Percentiles rank a stretch among this genome's conserved stretches.
phyloP scores from a whole-genome alignment of 169 alveolate species.

The Besnoitia besnoiti region DNA sequence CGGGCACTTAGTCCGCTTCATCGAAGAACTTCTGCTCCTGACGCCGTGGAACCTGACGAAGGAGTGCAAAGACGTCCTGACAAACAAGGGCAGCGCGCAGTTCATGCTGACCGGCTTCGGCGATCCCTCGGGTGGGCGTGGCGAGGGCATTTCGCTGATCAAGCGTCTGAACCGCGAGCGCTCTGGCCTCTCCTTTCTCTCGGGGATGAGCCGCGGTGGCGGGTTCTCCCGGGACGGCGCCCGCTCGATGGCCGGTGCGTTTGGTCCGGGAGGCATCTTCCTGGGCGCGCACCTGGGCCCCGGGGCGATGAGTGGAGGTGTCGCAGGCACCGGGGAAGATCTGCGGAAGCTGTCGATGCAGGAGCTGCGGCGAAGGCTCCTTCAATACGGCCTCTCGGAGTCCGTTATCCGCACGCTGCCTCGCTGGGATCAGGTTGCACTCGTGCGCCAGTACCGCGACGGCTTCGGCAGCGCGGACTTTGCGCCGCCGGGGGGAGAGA shows the following conservation, averaged over 20 bases:
- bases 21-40: constrained; percentile 82
- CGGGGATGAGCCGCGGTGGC: background rate
- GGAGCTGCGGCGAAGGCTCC: constrained; percentile 82
- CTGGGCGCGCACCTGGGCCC: constrained; percentile 53
- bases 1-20: constrained; percentile 74
- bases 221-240: constrained; percentile 7
- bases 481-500: constrained; percentile 42
- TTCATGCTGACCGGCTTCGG: constrained; percentile 83
- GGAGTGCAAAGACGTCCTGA: constrained; percentile 83
- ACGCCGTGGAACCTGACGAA: constrained; percentile 87
- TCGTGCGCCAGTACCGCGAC: constrained; percentile 84
- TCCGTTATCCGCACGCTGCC: constrained; percentile 84
- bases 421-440: constrained; percentile 90
- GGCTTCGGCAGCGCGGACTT: constrained; percentile 79
- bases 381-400: constrained; percentile 84
- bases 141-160: constrained; percentile 84
- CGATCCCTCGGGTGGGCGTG: constrained; percentile 89
- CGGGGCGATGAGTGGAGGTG: constrained; percentile 56
- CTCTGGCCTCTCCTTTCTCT: constrained; percentile 15
- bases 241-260: background rate
- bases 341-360: constrained; percentile 87
- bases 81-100: constrained; percentile 83
- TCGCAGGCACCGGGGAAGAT: constrained; percentile 81
- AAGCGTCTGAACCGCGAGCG: constrained; percentile 47
- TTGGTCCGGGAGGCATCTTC: background rate